Evolutionary conservation across 2,329 filamentous ascomycete genomes (phyloP).

Genomic region (Cladosporium sp.): DNA sequence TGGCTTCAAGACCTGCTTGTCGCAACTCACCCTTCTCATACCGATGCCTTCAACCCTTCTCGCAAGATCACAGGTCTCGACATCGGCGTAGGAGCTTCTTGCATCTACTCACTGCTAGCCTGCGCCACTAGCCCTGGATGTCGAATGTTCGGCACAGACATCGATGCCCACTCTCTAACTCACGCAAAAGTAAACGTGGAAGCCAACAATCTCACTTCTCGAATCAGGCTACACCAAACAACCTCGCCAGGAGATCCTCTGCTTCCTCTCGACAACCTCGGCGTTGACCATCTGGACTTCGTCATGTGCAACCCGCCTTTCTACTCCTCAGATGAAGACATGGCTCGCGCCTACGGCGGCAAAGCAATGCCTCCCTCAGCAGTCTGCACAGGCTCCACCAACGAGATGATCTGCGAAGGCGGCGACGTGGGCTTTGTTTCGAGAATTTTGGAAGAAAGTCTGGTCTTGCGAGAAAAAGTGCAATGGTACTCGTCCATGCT

Average conservation of each 20-base stretch:
- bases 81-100: slow-evolving; percentile 80
- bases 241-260: slow-evolving; percentile 52
- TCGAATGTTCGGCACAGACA: slow-evolving; percentile 54
- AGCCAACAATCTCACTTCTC: slow-evolving; percentile 59
- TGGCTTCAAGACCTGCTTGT: slow-evolving; percentile 84
- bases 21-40: slow-evolving; percentile 52
- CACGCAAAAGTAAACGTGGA: slow-evolving; percentile 65
- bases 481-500: slow-evolving; percentile 92
- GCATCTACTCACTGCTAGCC: slow-evolving; percentile 84
- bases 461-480: slow-evolving; percentile 56
- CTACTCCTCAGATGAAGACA: slow-evolving; percentile 69
- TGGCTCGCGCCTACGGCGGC: slow-evolving; percentile 56
- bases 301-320: slow-evolving; percentile 95
- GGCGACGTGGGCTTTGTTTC: slow-evolving; percentile 73
- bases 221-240: slow-evolving; percentile 62
- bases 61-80: slow-evolving; percentile 55
- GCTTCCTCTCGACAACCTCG: slow-evolving; percentile 58
- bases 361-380: slow-evolving; percentile 60
- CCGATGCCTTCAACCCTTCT: slow-evolving; percentile 36
- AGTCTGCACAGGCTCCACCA: slow-evolving; percentile 68
- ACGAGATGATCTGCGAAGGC: slow-evolving; percentile 75
- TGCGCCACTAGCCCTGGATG: slow-evolving; percentile 68
- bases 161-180: slow-evolving; percentile 65
- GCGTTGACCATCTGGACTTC: slow-evolving; percentile 64
- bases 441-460: slow-evolving; percentile 67